Evolutionary conservation across 345 rosid species (phyloP).

Genomic region (Aquilaria yunnanensis): DNA sequence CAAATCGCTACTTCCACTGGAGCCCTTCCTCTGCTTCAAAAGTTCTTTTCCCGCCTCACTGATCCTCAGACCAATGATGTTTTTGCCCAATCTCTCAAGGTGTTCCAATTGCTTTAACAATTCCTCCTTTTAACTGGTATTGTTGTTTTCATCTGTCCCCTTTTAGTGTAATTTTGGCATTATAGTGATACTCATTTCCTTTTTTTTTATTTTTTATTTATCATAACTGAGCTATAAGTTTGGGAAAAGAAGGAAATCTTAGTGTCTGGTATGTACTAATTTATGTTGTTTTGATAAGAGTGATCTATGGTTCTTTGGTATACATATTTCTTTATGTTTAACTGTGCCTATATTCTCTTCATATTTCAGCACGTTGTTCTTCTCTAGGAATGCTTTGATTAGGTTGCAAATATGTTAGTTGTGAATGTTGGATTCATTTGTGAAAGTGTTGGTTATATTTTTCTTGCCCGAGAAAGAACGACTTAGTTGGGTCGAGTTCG

Average conservation of each 20-base stretch:
- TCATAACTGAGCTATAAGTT: not conserved
- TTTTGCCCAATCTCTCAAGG: constrained; percentile 58
- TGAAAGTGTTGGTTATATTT: constrained; percentile 48
- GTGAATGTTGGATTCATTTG: constrained; percentile 46
- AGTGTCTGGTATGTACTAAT: not conserved
- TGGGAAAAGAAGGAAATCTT: too few relatives aligned
- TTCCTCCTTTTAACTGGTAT: not conserved
- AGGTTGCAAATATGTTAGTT: constrained; percentile 27
- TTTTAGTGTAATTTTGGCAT: not conserved
- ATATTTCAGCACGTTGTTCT: not conserved
- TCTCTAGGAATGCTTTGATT: constrained; percentile 60
- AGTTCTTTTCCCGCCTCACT: constrained; percentile 51
- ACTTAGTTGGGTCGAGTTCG: constrained; percentile 63
- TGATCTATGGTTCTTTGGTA: not conserved
- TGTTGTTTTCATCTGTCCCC: not conserved
- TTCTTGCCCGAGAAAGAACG: constrained; percentile 47
- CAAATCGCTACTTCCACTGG: constrained; percentile 70
- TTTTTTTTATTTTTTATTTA: not conserved
- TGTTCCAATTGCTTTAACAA: constrained; percentile 2
- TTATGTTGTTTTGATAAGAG: not conserved
- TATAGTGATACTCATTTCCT: not conserved
- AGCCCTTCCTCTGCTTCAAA: constrained; percentile 59
- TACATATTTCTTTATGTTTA: too few relatives aligned
- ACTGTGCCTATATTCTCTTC: not conserved
- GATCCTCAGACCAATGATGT: constrained; percentile 48